phyloP scores from a whole-genome alignment of 345 rosid species.

The Dipteronia dyeriana region DNA sequence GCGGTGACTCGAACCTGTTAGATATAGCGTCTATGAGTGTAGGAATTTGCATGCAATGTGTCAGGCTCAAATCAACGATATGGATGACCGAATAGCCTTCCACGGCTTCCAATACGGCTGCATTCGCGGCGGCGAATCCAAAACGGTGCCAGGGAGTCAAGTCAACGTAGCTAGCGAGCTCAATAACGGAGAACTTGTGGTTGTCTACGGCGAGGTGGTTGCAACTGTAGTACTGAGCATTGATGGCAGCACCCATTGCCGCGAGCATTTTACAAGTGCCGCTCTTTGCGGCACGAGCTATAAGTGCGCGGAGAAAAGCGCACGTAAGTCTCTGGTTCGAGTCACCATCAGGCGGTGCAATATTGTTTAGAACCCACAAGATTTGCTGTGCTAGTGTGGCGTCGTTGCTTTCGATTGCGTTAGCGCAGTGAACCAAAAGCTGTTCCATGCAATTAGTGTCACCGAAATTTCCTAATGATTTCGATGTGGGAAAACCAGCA shows the following conservation, averaged over 20 bases:
- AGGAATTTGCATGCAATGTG: slow-evolving; percentile 98
- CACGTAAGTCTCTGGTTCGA: slow-evolving; percentile 78
- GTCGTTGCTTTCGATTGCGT: slow-evolving; percentile 81
- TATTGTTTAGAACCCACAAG: slow-evolving; percentile 90
- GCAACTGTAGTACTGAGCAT: slow-evolving; percentile 26
- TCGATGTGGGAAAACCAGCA: slow-evolving; percentile 63
- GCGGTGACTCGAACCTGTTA: slow-evolving; percentile 53
- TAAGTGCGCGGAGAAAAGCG: slow-evolving; percentile 76
- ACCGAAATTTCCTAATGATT: slow-evolving; percentile 48
- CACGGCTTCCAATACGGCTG: slow-evolving; percentile 71
- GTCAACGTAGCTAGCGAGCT: slow-evolving; percentile 85
- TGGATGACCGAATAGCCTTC: slow-evolving; percentile 74
- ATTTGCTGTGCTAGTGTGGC: slow-evolving; percentile 85
- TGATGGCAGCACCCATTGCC: slow-evolving; percentile 31
- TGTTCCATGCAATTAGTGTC: slow-evolving; percentile 92
- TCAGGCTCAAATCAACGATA: slow-evolving; percentile 80
- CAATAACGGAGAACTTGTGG: slow-evolving; percentile 75
- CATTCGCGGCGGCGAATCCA: slow-evolving; percentile 88
- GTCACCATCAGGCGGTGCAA: slow-evolving; percentile 79
- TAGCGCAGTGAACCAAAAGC: slow-evolving; percentile 83
- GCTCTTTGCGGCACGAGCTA: slow-evolving; percentile 66
- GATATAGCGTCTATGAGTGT: slow-evolving; percentile 79
- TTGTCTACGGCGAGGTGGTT: slow-evolving; percentile 41
- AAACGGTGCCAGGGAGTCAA: slow-evolving; percentile 96
- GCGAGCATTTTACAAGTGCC: slow-evolving; percentile 68